Base-by-base conservation (phyloP, 345 rosid species). In the Leavenworthia alabamica region DNA sequence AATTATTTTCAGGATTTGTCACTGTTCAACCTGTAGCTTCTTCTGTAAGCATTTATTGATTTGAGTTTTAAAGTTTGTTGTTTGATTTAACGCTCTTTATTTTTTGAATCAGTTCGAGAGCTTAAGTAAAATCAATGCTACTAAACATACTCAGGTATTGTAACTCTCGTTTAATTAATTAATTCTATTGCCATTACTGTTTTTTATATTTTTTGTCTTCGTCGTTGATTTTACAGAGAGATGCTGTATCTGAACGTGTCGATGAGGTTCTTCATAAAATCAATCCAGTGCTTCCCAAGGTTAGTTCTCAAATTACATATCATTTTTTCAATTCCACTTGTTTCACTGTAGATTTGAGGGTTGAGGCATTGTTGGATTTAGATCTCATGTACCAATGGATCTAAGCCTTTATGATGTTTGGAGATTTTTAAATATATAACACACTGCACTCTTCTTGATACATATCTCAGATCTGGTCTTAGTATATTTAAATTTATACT, bases 231-330 rank as follows among this genome's bases (percentile, higher is more conserved):
- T 64, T 58, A 62, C 71, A 84, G 97, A 80, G 67, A 58, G 80
- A 76, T n/a, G n/a, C n/a, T 65, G 74, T 59, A 45, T 64, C 80
- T 0, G 68, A 46, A 60, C 82, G 76, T n/a, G 75, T 81, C 10
- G 62, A 79, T 53, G 78, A 85, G 27, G 72, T 79, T 41, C 72
- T 84, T 29, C 44, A 64, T 8, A 76, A 74, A 53, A 42, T 81
- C 52, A 77, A 66, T 36, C 90, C 85, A 39, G 74, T 75, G 7
- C 67, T 84, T 70, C 66, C 83, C 45, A 80, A 81, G 88, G 92
- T 84, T 78, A 52, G 72, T 66, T 2, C 26, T 66, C 7, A 11
- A 33, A 4, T 56, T n/a, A n/a, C n/a, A n/a, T n/a, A n/a, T n/a
- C n/a, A n/a, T n/a, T n/a, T n/a, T n/a, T 46, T 46, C 12, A n/a